These are phyloP conservation scores for Trichoderma koningii DNA, from an alignment of 2,329 filamentous ascomycete species.

Conservation along the genomic window DNA sequence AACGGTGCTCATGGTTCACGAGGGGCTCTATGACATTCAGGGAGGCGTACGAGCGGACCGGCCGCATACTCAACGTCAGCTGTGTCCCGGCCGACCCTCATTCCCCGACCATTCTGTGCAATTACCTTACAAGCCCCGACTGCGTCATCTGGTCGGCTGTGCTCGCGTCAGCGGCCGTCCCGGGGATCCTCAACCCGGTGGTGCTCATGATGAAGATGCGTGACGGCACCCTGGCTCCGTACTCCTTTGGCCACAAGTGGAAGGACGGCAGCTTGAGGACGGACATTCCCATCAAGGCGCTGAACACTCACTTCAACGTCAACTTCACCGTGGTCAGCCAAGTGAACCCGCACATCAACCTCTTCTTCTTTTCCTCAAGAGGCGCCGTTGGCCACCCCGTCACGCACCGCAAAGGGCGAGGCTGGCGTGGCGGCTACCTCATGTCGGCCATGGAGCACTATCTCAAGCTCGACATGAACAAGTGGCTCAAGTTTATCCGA, in stretches of 20 bases:
- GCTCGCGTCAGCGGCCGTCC: constrained; percentile 90
- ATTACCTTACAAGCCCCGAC: constrained; percentile 92
- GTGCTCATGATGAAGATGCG: constrained; percentile 87
- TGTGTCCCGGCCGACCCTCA: constrained; percentile 96
- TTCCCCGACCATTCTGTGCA: constrained; percentile 86
- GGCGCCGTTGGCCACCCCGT: constrained; percentile 91
- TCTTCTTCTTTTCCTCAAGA: constrained; percentile 97
- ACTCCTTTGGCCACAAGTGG: constrained; percentile 98
- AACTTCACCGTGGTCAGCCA: constrained; percentile 89
- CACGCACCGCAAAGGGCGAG: constrained; percentile 87
- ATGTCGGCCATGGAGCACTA: constrained; percentile 92
- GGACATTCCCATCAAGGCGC: constrained; percentile 89
- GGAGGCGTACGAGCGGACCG: constrained; percentile 91
- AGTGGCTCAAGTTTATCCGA: constrained; percentile 94
- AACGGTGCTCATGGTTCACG: constrained; percentile 84
- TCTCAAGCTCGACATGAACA: constrained; percentile 92
- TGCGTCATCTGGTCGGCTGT: constrained; percentile 99
- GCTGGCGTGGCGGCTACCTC: constrained; percentile 94
- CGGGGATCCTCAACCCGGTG: constrained; percentile 91
- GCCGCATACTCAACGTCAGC: constrained; percentile 90
- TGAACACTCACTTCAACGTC: constrained; percentile 97
- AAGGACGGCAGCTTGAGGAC: constrained; percentile 94
- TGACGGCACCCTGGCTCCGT: constrained; percentile 77
- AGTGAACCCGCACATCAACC: constrained; percentile 96
- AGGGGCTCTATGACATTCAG: constrained; percentile 89